phyloP scores from a whole-genome alignment of 2,329 filamentous ascomycete genomes.

The Metarhizium anisopliae region DNA sequence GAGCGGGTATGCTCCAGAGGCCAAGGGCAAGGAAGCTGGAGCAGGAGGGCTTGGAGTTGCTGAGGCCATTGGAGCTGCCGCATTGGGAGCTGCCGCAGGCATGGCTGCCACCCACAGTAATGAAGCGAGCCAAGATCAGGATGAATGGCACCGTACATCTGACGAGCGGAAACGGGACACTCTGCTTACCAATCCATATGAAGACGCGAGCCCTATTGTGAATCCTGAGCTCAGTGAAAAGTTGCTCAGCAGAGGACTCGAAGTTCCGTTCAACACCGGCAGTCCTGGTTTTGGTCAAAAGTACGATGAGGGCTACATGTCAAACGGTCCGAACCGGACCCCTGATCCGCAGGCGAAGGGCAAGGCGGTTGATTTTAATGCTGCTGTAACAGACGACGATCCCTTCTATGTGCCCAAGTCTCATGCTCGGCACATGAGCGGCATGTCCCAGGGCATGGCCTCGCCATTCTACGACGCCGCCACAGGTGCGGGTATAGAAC shows the following conservation, averaged over 20 bases:
- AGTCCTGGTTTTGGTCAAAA: slow-evolving; percentile 52
- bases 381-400: slow-evolving; percentile 46
- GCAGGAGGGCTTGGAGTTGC: slow-evolving; percentile 31
- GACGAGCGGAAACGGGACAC: slow-evolving; percentile 58
- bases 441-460: slow-evolving; percentile 83
- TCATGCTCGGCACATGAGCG: slow-evolving; percentile 65
- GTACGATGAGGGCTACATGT: slow-evolving; percentile 85
- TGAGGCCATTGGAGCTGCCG: slow-evolving; percentile 45
- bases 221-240: slow-evolving; percentile 44
- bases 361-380: slow-evolving; percentile 45
- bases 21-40: slow-evolving; percentile 18
- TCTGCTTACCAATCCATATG: slow-evolving; percentile 58
- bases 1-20: slow-evolving; percentile 19
- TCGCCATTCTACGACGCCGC: slow-evolving; percentile 87
- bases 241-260: slow-evolving; percentile 34
- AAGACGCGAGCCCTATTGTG: slow-evolving; percentile 53
- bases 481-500: slow-evolving; percentile 78
- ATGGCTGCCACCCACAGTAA: slow-evolving; percentile 39
- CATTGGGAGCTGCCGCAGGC: slow-evolving; percentile 40
- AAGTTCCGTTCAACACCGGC: slow-evolving; percentile 40
- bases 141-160: slow-evolving; percentile 56
- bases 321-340: slow-evolving; percentile 53
- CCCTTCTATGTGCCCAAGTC: slow-evolving; percentile 53
- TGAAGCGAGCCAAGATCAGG: slow-evolving; percentile 47
- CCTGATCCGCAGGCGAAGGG: slow-evolving; percentile 43